A percentile compares a stretch with the other conserved stretches of the same genome.
phyloP scores from a whole-genome alignment of 768 basidiomycete genomes.

The Lactarius tabidus region DNA sequence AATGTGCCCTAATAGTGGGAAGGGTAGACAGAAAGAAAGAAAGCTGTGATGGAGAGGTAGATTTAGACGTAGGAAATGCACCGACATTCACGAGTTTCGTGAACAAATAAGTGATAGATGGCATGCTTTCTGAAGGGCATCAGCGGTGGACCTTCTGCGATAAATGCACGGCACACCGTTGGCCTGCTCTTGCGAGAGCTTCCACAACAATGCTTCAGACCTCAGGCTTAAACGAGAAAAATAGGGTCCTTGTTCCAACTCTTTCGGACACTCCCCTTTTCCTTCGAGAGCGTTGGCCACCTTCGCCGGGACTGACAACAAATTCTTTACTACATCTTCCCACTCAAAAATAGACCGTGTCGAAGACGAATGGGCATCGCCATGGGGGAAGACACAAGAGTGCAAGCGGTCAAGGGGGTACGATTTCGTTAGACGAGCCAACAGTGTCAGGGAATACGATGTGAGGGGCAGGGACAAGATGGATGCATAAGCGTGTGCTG shows the following conservation, averaged over 20 bases:
- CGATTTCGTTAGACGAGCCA: slow-evolving; percentile 50
- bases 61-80: slow-evolving; percentile 52
- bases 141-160: not conserved
- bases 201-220: slow-evolving; percentile 47
- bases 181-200: slow-evolving; percentile 37
- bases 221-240: slow-evolving; percentile 50
- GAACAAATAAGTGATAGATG: slow-evolving; percentile 51
- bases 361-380: slow-evolving; percentile 18
- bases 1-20: slow-evolving; percentile 43
- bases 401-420: slow-evolving; percentile 73
- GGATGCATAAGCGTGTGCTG: slow-evolving; percentile 59
- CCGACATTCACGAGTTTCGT: slow-evolving; percentile 66
- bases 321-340: slow-evolving; percentile 70
- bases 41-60: slow-evolving; percentile 53
- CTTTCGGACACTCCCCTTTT: slow-evolving; percentile 39
- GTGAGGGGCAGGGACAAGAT: slow-evolving; percentile 50
- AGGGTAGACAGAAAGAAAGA: slow-evolving; percentile 63
- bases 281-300: slow-evolving; percentile 66
- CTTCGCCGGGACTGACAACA: slow-evolving; percentile 67
- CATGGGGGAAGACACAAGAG: slow-evolving; percentile 42
- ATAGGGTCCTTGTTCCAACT: slow-evolving; percentile 55
- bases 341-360: slow-evolving; percentile 44
- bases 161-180: slow-evolving; percentile 40
- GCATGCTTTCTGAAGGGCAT: slow-evolving; percentile 26
- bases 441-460: slow-evolving; percentile 46